Conservation (phyloP, 805 yeast species). For the Ogataea degrootiae region DNA sequence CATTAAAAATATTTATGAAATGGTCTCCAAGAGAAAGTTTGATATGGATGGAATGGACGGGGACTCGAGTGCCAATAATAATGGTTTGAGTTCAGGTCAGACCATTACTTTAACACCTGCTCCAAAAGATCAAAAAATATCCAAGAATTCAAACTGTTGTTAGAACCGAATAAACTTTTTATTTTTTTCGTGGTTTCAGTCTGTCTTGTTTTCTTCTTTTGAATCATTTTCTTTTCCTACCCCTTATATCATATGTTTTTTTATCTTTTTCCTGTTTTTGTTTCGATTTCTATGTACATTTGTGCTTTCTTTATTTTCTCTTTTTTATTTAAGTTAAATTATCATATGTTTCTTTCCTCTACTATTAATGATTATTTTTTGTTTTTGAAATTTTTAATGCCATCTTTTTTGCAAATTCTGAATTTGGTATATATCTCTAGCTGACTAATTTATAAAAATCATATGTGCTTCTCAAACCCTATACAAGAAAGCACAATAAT, state of each 20-base stretch:
- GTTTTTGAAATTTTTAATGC: constrained; percentile 32
- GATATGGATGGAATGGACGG: constrained; percentile 70
- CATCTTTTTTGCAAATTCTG: no score
- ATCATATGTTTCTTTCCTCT: not conserved
- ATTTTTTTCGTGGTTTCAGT: no score
- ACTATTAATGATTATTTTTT: not conserved
- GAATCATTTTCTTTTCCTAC: not conserved
- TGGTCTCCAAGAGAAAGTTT: constrained; percentile 89
- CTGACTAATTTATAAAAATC: no score
- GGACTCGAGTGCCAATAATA: constrained; percentile 28
- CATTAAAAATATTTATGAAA: constrained; percentile 87
- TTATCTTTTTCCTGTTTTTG: no score
- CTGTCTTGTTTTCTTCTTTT: not conserved
- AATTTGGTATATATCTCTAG: no score
- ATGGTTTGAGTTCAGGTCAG: constrained; percentile 68
- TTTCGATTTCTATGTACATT: no score
- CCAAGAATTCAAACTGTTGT: constrained; percentile 67
- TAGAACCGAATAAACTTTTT: constrained; percentile 19
- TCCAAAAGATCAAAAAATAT: constrained; percentile 69
- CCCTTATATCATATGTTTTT: not conserved
- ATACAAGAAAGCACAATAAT: no score
- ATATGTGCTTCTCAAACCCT: no score
- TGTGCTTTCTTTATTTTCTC: no score
- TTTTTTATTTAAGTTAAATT: no score
- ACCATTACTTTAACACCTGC: constrained; percentile 91